Base-by-base conservation (phyloP, 768 basidiomycete species). In the Leccinum uliginosum region DNA sequence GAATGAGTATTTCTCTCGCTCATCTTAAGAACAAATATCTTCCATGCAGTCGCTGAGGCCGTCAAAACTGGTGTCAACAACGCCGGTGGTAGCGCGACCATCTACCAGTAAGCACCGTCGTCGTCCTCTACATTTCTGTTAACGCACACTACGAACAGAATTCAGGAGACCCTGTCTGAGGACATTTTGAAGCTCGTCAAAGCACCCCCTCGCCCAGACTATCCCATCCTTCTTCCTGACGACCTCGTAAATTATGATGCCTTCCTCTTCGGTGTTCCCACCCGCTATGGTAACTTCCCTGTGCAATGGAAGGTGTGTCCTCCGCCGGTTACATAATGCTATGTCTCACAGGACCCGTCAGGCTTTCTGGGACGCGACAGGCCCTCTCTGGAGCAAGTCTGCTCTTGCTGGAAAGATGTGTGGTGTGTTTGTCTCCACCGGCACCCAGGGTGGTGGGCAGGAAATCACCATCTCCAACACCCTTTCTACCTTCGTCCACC, bases 111-210 rank as follows among this genome's bases (percentile, higher is more conserved):
- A 53, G 79, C 61, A 0, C 52, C 6, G 48, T 2, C 12, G 23
- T n/a, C 6, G 10, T n/a, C 19, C 6, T 40, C 1, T 2, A 15
- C 21, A 24, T 6, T 45, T 4, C 34, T 10, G 14, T 34, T 8
- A 14, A 53, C 51, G 40, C 11, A 60, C 14, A 4, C 29, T 7
- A 1, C 8, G 4, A 23, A 11, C 27, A 91, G 89, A 69, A 82
- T 95, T 60, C 75, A 88, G 56, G 93, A 96, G 74, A 96, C 91
- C 17, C 86, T 96, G 55, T 72, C 87, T 3, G 71, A 80, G 17
- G 89, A 91, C 26, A 70, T 94, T 53, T 76, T 93, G 56, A 71
- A 71, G 53, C 80, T 81, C 69, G 82, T 95, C 80, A 74, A 83
- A 64, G 91, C 89, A 1, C 83, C 86, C 5, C 72, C 86, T 12